phyloP scores from a whole-genome alignment of 2,329 filamentous ascomycete species.

The Tricladium varicosporioides region DNA sequence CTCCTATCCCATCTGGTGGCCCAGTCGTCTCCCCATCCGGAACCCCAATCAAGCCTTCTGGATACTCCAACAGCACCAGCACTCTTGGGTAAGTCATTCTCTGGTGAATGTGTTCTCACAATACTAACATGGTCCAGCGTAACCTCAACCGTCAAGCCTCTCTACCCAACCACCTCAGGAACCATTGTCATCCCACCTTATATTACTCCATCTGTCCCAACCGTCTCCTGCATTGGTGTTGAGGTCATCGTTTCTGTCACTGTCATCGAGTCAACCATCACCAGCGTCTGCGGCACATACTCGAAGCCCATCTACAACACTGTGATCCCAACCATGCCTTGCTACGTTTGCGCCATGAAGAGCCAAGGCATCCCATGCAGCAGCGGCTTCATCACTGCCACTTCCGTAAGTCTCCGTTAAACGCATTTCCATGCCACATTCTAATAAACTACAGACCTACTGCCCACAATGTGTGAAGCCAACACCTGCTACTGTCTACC shows the following conservation, averaged over 20 bases:
- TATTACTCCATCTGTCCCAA: slow-evolving; percentile 18
- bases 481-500: background rate
- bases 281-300: slow-evolving; percentile 1
- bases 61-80: slow-evolving; percentile 13
- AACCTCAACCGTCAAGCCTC: slow-evolving; percentile 6
- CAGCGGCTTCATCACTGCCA: background rate
- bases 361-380: background rate
- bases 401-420: background rate
- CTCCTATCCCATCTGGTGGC: background rate
- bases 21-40: slow-evolving; percentile 4
- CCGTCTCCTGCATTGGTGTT: slow-evolving; percentile 30
- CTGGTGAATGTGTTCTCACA: background rate
- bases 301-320: slow-evolving; percentile 1
- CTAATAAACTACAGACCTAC: background rate
- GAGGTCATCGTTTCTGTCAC: slow-evolving; percentile 34
- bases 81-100: slow-evolving; percentile 4
- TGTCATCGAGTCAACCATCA: slow-evolving; percentile 31
- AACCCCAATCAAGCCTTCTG: background rate
- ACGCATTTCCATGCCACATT: background rate
- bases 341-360: slow-evolving; percentile 1
- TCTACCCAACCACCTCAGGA: slow-evolving; percentile 13
- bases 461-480: background rate
- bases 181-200: slow-evolving; percentile 13
- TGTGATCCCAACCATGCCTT: background rate
- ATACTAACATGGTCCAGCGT: background rate